Conservation (phyloP, 1,284 basidiomycete species). For the Apiotrichum sp. region DNA sequence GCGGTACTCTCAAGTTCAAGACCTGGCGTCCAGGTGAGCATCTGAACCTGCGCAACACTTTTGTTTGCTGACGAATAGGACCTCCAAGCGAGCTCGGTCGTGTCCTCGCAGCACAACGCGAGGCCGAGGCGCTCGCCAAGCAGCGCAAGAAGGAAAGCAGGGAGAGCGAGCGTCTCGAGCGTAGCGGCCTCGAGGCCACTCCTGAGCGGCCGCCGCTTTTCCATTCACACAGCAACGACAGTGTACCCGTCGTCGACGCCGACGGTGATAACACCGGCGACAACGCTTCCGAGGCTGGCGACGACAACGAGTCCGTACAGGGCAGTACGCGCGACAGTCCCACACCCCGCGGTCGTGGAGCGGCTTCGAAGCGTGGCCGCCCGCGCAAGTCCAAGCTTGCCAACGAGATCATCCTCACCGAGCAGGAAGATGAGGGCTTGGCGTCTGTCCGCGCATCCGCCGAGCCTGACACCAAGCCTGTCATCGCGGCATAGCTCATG, state of each 20-base stretch:
- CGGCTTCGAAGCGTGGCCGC: slow-evolving; percentile 11
- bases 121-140: slow-evolving; percentile 27
- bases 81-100: slow-evolving; percentile 33
- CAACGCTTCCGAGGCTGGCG: slow-evolving; percentile 23
- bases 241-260: slow-evolving; percentile 5
- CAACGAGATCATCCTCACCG: slow-evolving; percentile 35
- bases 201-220: slow-evolving; percentile 15
- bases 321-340: slow-evolving; percentile 8
- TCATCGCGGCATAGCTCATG: neutral
- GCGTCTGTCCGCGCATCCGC: neutral
- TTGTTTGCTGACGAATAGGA: slow-evolving; percentile 20
- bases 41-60: neutral
- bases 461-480: neutral
- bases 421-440: slow-evolving; percentile 2
- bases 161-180: slow-evolving; percentile 9
- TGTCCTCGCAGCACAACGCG: slow-evolving; percentile 32
- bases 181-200: neutral
- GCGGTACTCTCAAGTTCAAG: slow-evolving; percentile 36
- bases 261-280: neutral
- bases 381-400: slow-evolving; percentile 40
- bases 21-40: slow-evolving; percentile 36
- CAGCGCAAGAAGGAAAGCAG: slow-evolving; percentile 16
- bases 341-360: slow-evolving; percentile 2
- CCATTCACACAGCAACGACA: slow-evolving; percentile 16
- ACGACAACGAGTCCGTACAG: slow-evolving; percentile 18